Percentiles rank a stretch among this genome's conserved stretches.
These are phyloP conservation scores for Metschnikowia reukaufii DNA, from an alignment of 805 yeast genomes.

Conservation along the genomic window DNA sequence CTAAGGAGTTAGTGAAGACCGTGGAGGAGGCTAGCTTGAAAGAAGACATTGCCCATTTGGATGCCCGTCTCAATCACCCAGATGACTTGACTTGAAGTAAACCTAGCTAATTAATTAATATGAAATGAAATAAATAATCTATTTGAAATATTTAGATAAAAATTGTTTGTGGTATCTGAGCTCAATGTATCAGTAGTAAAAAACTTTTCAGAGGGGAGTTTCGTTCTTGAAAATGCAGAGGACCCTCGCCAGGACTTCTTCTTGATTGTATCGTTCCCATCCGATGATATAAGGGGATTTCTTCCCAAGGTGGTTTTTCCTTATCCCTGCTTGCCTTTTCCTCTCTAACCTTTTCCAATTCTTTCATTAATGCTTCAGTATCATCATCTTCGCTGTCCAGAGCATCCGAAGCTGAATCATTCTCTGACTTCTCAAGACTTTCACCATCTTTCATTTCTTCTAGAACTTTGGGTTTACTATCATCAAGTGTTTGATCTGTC, in stretches of 20 bases:
- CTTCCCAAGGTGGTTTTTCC: slow-evolving; percentile 1
- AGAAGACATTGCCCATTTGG: slow-evolving; percentile 80
- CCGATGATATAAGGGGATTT: not conserved
- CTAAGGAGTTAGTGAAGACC: slow-evolving; percentile 92
- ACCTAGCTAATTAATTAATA: not conserved
- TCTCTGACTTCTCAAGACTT: not conserved
- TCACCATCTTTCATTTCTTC: not conserved
- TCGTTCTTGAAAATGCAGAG: slow-evolving; percentile 23
- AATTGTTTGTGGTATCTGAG: slow-evolving; percentile 39
- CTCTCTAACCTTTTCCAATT: slow-evolving; percentile 19
- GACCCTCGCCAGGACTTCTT: slow-evolving; percentile 32
- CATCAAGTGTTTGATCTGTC: not conserved
- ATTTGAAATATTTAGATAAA: slow-evolving; percentile 34
- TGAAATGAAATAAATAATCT: not conserved
- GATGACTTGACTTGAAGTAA: slow-evolving; percentile 26
- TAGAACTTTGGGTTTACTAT: not conserved
- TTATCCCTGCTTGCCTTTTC: slow-evolving; percentile 17
- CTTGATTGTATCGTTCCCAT: slow-evolving; percentile 12
- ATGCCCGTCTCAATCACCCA: slow-evolving; percentile 53
- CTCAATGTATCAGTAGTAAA: slow-evolving; percentile 36
- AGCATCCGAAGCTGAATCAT: not conserved
- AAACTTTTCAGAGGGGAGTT: slow-evolving; percentile 6
- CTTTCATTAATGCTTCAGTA: slow-evolving; percentile 22
- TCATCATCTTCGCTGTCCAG: slow-evolving; percentile 11
- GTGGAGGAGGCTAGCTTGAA: slow-evolving; percentile 92